A percentile compares a stretch with the other conserved stretches of the same genome.
phyloP scores from a whole-genome alignment of 306 rosid species.

The Rubus parviflorus region DNA sequence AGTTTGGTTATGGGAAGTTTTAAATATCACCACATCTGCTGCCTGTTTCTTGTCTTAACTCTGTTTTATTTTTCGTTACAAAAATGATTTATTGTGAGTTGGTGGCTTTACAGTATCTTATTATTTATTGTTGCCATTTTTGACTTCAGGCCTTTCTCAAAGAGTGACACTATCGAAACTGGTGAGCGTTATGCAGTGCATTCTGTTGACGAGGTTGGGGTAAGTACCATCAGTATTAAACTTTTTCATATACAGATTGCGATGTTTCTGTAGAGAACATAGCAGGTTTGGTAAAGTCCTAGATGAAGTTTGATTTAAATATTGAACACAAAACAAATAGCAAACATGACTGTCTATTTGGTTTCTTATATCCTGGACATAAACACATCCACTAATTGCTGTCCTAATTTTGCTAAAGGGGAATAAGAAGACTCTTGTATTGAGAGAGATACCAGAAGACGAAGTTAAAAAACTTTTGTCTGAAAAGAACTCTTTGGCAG shows the following conservation, averaged over 20 bases:
- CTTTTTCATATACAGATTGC: conserved; percentile 3
- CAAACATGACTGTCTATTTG: neutral
- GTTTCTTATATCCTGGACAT: neutral
- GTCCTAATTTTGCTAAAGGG: conserved; percentile 53
- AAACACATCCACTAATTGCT: neutral
- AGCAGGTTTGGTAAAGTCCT: conserved; percentile 14
- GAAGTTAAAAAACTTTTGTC: conserved; percentile 49
- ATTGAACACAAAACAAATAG: neutral
- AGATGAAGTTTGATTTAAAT: conserved; percentile 14
- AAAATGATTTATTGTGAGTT: neutral
- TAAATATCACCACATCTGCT: conserved; percentile 9
- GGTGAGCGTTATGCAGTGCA: conserved; percentile 67
- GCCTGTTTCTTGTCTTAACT: neutral
- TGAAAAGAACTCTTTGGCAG: conserved; percentile 68
- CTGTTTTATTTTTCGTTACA: neutral
- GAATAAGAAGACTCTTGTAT: conserved; percentile 65
- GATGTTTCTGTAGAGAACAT: neutral
- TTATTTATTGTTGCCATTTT: conserved; percentile 17
- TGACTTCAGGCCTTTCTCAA: conserved; percentile 68
- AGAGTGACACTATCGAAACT: conserved; percentile 46
- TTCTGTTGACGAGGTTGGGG: conserved; percentile 66
- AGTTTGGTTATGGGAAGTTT: conserved; percentile 5
- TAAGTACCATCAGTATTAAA: conserved; percentile 40
- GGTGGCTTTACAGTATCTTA: conserved; percentile 26
- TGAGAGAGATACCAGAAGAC: conserved; percentile 89